A percentile compares a stretch with the other conserved stretches of the same genome.
phyloP scores from a whole-genome alignment of 2,329 filamentous ascomycete species.

The Exophiala dermatitidis region DNA sequence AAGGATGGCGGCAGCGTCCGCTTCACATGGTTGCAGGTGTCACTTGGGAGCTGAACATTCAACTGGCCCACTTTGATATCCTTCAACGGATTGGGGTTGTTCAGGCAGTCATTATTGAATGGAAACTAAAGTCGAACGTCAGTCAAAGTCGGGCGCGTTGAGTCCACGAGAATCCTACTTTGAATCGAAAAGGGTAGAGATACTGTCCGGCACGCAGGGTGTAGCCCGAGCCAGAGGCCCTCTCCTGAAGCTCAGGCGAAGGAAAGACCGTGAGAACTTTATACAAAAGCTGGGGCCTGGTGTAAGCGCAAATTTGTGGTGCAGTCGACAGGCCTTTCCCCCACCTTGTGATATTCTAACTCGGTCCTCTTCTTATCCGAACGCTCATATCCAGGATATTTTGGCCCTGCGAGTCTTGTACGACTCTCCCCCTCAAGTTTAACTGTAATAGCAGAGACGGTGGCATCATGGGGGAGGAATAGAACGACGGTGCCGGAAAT shows the following conservation, averaged over 20 bases:
- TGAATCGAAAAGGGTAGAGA: conserved; percentile 45
- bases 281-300: conserved; percentile 38
- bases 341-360: conserved; percentile 44
- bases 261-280: conserved; percentile 43
- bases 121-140: conserved; percentile 35
- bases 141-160: not conserved
- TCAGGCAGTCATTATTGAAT: conserved; percentile 45
- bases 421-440: conserved; percentile 46
- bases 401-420: conserved; percentile 37
- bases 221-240: conserved; percentile 32
- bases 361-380: conserved; percentile 44
- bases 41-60: conserved; percentile 40
- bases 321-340: conserved; percentile 17
- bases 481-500: conserved; percentile 42
- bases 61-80: conserved; percentile 42
- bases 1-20: conserved; percentile 82
- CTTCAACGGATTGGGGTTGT: conserved; percentile 40
- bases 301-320: conserved; percentile 5
- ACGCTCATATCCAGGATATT: conserved; percentile 37
- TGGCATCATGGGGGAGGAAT: conserved; percentile 36
- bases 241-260: conserved; percentile 36
- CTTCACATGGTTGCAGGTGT: conserved; percentile 60
- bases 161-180: conserved; percentile 31
- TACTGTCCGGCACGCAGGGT: conserved; percentile 42
- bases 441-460: conserved; percentile 41